These are phyloP conservation scores for Arthrobotrys pseudoclavata DNA, from an alignment of 2,329 filamentous ascomycete genomes.

Conservation along the genomic window DNA sequence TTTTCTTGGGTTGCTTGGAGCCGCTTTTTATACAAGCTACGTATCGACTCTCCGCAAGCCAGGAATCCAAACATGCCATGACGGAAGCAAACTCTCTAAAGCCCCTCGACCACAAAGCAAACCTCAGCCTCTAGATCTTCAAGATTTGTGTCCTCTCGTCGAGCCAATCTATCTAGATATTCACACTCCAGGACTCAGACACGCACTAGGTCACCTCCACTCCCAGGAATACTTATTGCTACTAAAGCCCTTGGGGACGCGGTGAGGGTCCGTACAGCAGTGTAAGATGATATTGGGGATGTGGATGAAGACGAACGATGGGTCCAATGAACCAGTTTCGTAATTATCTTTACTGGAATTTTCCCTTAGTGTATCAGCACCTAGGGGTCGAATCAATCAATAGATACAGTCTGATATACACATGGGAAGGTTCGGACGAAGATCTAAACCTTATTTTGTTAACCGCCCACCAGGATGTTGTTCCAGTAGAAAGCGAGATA, in stretches of 20 bases:
- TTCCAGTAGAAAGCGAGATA: conserved; percentile 72
- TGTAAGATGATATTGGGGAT: conserved; percentile 71
- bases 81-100: neutral
- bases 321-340: conserved; percentile 72
- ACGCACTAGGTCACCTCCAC: neutral
- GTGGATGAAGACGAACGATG: conserved; percentile 73
- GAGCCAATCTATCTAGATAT: conserved; percentile 14
- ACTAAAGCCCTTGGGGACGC: conserved; percentile 67
- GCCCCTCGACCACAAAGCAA: neutral
- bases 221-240: conserved; percentile 22
- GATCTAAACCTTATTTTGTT: conserved; percentile 72
- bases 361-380: conserved; percentile 70
- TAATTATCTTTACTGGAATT: conserved; percentile 69
- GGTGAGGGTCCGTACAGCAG: conserved; percentile 72
- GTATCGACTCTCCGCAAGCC: neutral
- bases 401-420: conserved; percentile 73
- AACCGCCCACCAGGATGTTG: conserved; percentile 76
- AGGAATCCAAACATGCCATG: neutral
- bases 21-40: neutral
- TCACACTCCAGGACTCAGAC: neutral
- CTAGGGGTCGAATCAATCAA: conserved; percentile 72
- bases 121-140: neutral
- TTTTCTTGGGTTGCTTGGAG: neutral
- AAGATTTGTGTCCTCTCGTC: conserved; percentile 33
- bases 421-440: conserved; percentile 71